Percentiles rank a stretch among this genome's conserved stretches.
Conservation (phyloP, 1,284 basidiomycete genomes). For the Wolfiporia cocos region DNA sequence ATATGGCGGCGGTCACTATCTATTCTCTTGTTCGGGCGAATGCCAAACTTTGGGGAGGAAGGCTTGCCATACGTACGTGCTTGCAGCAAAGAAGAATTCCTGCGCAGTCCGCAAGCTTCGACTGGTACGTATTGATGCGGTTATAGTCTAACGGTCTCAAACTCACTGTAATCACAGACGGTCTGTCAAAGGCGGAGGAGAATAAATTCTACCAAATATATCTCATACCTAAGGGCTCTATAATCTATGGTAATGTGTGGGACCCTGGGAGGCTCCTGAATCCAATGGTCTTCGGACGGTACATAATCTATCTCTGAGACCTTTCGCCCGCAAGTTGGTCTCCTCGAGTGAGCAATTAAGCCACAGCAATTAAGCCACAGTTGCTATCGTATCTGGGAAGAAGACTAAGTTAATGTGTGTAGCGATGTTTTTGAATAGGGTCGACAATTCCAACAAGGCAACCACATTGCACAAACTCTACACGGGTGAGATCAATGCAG, state of each 20-base stretch:
- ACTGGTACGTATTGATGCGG: conserved; percentile 12
- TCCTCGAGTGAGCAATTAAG: conserved; percentile 14
- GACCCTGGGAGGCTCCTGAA: conserved; percentile 11
- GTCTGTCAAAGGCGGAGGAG: conserved; percentile 9
- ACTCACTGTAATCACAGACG: too few species aligned
- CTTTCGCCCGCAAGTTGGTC: too few species aligned
- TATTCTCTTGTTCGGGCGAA: conserved; percentile 21
- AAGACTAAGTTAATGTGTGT: conserved; percentile 3
- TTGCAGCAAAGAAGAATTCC: conserved; percentile 24
- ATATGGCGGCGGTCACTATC: conserved; percentile 22
- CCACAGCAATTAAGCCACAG: conserved; percentile 13
- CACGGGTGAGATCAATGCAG: too few species aligned
- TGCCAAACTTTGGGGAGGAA: conserved; percentile 23
- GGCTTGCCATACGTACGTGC: conserved; percentile 24
- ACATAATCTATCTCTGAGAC: conserved; percentile 15
- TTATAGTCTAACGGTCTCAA: too few species aligned
- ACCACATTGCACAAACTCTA: conserved; percentile 23
- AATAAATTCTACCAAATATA: conserved; percentile 18
- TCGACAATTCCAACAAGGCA: conserved; percentile 24
- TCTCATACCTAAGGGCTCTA: conserved; percentile 18
- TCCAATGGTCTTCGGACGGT: conserved; percentile 14
- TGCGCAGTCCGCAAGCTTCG: conserved; percentile 15
- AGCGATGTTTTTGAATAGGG: conserved; percentile 27
- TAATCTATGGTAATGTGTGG: conserved; percentile 12
- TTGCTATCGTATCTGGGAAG: not conserved